Evolutionary conservation across 2,329 filamentous ascomycete species (phyloP).

Genomic region (Fusarium sterilihyphosum): DNA sequence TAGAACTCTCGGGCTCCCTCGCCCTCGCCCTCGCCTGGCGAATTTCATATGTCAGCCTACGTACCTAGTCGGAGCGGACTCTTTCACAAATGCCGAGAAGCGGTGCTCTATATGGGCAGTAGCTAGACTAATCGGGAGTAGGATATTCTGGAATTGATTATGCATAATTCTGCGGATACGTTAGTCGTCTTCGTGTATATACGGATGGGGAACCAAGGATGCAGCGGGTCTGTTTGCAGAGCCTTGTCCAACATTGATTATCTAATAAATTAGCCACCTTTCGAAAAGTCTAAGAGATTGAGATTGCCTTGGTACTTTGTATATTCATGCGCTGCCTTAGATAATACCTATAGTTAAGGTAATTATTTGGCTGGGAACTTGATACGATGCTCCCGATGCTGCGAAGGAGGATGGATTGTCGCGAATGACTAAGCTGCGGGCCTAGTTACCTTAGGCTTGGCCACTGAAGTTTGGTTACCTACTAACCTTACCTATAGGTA

Average conservation of each 20-base stretch:
- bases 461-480: background rate
- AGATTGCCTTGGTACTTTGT: background rate
- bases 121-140: background rate
- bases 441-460: background rate
- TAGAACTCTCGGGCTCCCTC: slow-evolving; percentile 2
- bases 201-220: background rate
- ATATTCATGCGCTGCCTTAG: background rate
- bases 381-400: background rate
- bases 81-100: background rate
- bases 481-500: too few relatives aligned
- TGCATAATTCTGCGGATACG: background rate
- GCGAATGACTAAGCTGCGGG: background rate
- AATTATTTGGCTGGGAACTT: background rate
- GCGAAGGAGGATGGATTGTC: background rate
- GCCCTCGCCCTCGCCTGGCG: background rate
- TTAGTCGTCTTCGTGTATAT: background rate
- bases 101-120: background rate
- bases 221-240: background rate
- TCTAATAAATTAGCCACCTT: background rate
- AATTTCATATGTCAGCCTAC: slow-evolving; percentile 10
- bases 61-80: background rate
- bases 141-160: slow-evolving; percentile 24
- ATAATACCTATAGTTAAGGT: too few relatives aligned
- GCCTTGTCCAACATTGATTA: background rate
- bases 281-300: background rate